These are phyloP conservation scores for Mortierella hygrophila DNA, from an alignment of 192 early-diverging fungal genomes.

Conservation along the genomic window DNA sequence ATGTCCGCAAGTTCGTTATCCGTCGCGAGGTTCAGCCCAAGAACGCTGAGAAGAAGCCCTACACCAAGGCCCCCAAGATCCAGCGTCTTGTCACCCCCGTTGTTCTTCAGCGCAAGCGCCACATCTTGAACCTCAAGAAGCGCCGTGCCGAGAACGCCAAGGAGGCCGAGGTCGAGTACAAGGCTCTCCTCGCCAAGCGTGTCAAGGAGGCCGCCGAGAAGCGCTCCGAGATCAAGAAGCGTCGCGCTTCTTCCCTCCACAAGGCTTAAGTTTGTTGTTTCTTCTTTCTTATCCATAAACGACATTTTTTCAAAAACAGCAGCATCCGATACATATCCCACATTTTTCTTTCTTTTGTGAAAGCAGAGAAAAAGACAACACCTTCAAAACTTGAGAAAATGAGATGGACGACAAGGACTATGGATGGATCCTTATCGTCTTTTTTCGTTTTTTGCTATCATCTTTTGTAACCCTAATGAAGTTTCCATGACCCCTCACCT, in stretches of 20 bases:
- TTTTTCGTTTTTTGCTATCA: neutral
- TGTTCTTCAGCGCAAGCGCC: slow-evolving; percentile 96
- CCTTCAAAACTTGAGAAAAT: neutral
- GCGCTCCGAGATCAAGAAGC: slow-evolving; percentile 78
- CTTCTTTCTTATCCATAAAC: slow-evolving; percentile 8
- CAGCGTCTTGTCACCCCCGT: slow-evolving; percentile 98
- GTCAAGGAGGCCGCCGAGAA: slow-evolving; percentile 95
- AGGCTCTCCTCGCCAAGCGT: slow-evolving; percentile 89
- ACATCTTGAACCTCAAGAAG: slow-evolving; percentile 89
- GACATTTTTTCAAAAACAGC: slow-evolving; percentile 10
- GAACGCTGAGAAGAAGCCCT: slow-evolving; percentile 91
- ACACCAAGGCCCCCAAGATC: slow-evolving; percentile 97
- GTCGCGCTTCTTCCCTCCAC: slow-evolving; percentile 74
- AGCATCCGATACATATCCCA: neutral
- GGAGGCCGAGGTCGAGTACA: slow-evolving; percentile 81
- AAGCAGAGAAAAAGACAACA: neutral
- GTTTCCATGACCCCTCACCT: neutral
- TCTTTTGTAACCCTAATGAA: slow-evolving; percentile 2
- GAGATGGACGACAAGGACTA: neutral
- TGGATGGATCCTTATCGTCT: neutral
- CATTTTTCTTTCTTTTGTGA: neutral
- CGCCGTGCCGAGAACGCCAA: slow-evolving; percentile 83
- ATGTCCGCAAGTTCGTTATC: slow-evolving; percentile 99
- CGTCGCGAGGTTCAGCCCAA: slow-evolving; percentile 95
- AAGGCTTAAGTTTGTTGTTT: slow-evolving; percentile 56